Percentiles rank a stretch among this genome's conserved stretches.
Conservation (phyloP, 192 early-diverging fungal species). For the Coemansia sp. region DNA sequence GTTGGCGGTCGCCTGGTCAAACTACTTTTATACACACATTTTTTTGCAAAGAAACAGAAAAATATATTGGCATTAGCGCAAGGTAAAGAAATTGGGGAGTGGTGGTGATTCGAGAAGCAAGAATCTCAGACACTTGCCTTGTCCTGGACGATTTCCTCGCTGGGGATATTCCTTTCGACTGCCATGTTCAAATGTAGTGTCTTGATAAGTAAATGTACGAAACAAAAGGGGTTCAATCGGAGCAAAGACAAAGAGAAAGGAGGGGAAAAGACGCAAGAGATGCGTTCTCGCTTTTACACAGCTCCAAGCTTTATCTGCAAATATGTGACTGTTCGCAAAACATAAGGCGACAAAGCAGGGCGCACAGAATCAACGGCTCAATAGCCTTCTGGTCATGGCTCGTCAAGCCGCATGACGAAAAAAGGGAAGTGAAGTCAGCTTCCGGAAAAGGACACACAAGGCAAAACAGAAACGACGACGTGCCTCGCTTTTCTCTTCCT, state of each 20-base stretch:
- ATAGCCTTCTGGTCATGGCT: too few relatives aligned
- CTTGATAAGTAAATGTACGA: not conserved
- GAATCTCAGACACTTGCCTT: slow-evolving; percentile 52
- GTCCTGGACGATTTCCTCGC: slow-evolving; percentile 64
- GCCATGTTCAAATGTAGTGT: slow-evolving; percentile 24
- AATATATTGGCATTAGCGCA: slow-evolving; percentile 1
- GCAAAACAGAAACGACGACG: too few relatives aligned
- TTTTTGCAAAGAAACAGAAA: not conserved
- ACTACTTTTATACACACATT: slow-evolving; percentile 56
- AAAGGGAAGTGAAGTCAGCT: not conserved
- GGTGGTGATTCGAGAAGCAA: not conserved
- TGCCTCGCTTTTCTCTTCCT: not conserved
- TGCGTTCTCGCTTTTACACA: too few relatives aligned
- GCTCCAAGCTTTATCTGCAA: too few relatives aligned
- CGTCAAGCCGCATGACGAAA: too few relatives aligned
- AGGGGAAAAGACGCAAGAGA: not conserved
- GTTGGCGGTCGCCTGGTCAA: slow-evolving; percentile 84
- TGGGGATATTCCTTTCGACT: slow-evolving; percentile 51
- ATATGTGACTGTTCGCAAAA: too few relatives aligned
- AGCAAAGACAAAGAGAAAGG: not conserved
- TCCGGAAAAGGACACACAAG: not conserved
- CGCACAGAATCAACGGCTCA: too few relatives aligned
- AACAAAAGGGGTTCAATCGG: not conserved
- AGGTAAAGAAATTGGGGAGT: not conserved
- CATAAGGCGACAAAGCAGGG: too few relatives aligned